Evolutionary conservation across 805 yeast species (phyloP), one percentile per base, ranked within the genome.

Genomic region (Nakazawaea wickerhamii): DNA sequence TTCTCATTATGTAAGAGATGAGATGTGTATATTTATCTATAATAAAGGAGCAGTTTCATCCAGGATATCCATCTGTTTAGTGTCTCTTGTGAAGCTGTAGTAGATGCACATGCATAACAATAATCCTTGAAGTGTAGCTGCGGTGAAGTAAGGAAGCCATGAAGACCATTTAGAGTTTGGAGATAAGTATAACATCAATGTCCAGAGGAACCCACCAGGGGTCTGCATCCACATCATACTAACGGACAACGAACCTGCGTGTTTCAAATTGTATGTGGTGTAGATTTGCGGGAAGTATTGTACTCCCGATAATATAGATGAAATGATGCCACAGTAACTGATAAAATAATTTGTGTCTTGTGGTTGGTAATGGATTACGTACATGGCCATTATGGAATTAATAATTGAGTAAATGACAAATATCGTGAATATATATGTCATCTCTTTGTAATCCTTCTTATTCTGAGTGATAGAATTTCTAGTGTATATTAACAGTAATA

Each of bases 121-220:
- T 0, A 74, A 51, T 7, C 82, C 75, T 61, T 87, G 96, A 15
- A 84, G 58, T 4, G 62, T 47, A 0, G 91, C 90, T 0, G 95
- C 89, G 1, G 80, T 71, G 35, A 84, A 68, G 53, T 81, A 84
- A 8, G 95, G 87, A 30, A 86, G 55, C 95, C 95, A 87, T 10
- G 89, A 77, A 51, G 91, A 81, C 95, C 95, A 87, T 48, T 76
- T 76, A 1, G 91, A 76, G 6, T 87, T 93, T 33, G 84, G 83
- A 36, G 89, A 77, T 46, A 75, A 58, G 42, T 77, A 82, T 40
- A 87, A 64, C 1, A 85, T 77, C n/a, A 77, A 69, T 2, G 93
- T 75, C 84, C 91, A 87, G 2, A 86, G 44, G 49, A 74, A 82
- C 14, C 95, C 95, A 13, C 96, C 96, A 0, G 96, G 96, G 15